Conservation (phyloP, 768 basidiomycete genomes). For the Hypholoma sublateritium region DNA sequence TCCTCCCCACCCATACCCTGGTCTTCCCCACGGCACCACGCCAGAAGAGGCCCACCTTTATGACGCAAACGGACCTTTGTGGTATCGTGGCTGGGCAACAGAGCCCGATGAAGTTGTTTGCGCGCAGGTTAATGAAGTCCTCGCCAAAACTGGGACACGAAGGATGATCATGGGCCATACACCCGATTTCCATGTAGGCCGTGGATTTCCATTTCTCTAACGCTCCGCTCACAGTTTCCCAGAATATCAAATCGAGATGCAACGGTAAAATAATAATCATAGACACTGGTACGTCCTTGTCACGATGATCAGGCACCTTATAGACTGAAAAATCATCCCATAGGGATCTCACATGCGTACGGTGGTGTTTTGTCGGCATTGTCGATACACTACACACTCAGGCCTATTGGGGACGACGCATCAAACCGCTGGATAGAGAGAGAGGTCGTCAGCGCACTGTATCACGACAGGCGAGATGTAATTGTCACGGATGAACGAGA, state of each 20-base stretch:
- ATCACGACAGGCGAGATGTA: constrained; percentile 49
- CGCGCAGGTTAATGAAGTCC: constrained; percentile 64
- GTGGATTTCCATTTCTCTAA: background rate
- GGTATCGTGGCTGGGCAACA: constrained; percentile 94
- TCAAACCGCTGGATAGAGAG: constrained; percentile 54
- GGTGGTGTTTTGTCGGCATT: constrained; percentile 91
- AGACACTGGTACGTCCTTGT: constrained; percentile 69
- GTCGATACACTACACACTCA: constrained; percentile 82
- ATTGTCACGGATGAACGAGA: constrained; percentile 50
- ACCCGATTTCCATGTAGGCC: constrained; percentile 72
- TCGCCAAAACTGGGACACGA: constrained; percentile 75
- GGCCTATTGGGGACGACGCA: constrained; percentile 47
- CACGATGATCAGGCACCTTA: background rate
- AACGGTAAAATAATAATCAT: constrained; percentile 94
- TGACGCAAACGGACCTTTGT: constrained; percentile 77
- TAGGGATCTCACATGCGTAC: constrained; percentile 94
- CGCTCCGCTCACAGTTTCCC: background rate
- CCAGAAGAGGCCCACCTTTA: constrained; percentile 72
- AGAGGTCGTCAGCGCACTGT: constrained; percentile 69
- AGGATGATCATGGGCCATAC: constrained; percentile 98
- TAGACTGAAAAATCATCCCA: background rate
- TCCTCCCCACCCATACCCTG: constrained; percentile 75
- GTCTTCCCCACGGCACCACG: constrained; percentile 66
- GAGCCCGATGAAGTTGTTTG: constrained; percentile 72
- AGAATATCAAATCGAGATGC: constrained; percentile 85